Evolutionary conservation across 768 basidiomycete species (phyloP).

Genomic region (Leccinum disarticulatum): DNA sequence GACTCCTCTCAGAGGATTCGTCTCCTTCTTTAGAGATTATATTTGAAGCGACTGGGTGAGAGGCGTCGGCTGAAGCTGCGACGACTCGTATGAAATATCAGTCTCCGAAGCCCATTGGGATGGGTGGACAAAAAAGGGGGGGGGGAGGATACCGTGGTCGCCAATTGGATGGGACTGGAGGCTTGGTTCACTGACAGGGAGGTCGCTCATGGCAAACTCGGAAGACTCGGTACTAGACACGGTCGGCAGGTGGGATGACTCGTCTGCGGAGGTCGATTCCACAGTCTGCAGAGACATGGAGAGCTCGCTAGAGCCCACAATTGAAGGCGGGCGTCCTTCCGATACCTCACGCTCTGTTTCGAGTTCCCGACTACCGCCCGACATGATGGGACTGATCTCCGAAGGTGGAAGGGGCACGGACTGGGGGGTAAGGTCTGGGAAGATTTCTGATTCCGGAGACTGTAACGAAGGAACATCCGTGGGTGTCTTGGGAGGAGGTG

Average conservation of each 20-base stretch:
- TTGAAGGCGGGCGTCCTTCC: conserved; percentile 11
- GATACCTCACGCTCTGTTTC: conserved; percentile 20
- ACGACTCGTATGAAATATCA: conserved; percentile 74
- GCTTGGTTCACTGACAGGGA: conserved; percentile 30
- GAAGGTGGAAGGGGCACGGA: conserved; percentile 42
- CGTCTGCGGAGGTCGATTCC: conserved; percentile 31
- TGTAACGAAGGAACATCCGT: conserved; percentile 25
- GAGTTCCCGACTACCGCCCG: conserved; percentile 20
- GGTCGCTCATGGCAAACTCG: conserved; percentile 26
- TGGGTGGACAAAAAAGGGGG: conserved; percentile 39
- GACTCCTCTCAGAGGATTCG: no score
- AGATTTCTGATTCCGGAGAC: conserved; percentile 24
- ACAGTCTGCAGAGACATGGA: conserved; percentile 33
- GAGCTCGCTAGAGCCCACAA: conserved; percentile 23
- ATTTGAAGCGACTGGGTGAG: conserved; percentile 51
- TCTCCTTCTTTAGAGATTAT: no score
- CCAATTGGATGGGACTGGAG: conserved; percentile 35
- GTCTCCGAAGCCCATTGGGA: conserved; percentile 63
- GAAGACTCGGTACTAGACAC: conserved; percentile 45
- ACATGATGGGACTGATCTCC: conserved; percentile 28
- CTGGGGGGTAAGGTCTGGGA: conserved; percentile 21
- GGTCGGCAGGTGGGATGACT: conserved; percentile 34
- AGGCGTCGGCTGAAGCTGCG: conserved; percentile 68
- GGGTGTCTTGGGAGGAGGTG: conserved; percentile 29
- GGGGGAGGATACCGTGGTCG: conserved; percentile 39